Percentiles rank a stretch among this genome's conserved stretches.
Evolutionary conservation across 805 yeast species (phyloP).

Genomic region (Saccharomycopsis fibuligera): DNA sequence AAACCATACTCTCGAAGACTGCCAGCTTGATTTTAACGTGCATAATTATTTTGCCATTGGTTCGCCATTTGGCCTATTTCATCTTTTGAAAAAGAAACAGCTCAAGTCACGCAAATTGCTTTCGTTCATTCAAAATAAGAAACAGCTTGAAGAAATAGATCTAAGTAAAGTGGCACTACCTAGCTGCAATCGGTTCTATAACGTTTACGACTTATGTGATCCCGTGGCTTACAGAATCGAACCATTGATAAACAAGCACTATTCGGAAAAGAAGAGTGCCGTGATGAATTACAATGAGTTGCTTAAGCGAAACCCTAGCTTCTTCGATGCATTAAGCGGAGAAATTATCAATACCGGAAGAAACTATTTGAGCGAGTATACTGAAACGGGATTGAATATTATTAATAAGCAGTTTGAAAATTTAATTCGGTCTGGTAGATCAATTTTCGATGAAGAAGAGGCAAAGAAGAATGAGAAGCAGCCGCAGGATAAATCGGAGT

Average conservation of each 20-base stretch:
- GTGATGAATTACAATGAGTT: slow-evolving; percentile 43
- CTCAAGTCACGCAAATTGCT: slow-evolving; percentile 38
- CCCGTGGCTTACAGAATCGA: slow-evolving; percentile 88
- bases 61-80: slow-evolving; percentile 85
- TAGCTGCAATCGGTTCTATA: slow-evolving; percentile 61
- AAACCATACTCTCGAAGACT: slow-evolving; percentile 2
- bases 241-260: slow-evolving; percentile 57
- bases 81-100: slow-evolving; percentile 58
- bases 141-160: slow-evolving; percentile 19
- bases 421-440: background rate
- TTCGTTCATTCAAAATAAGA: slow-evolving; percentile 9
- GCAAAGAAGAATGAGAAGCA: background rate
- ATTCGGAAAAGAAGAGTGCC: slow-evolving; percentile 47
- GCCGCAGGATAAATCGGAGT: no score
- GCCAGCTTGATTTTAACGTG: slow-evolving; percentile 59
- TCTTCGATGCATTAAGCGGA: background rate
- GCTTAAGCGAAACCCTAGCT: background rate
- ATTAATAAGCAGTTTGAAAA: slow-evolving; percentile 13
- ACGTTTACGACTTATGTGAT: slow-evolving; percentile 85
- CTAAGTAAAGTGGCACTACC: slow-evolving; percentile 36
- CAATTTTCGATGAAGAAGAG: slow-evolving; percentile 1
- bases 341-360: slow-evolving; percentile 1
- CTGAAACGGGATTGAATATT: slow-evolving; percentile 6
- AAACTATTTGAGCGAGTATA: slow-evolving; percentile 3
- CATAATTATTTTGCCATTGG: slow-evolving; percentile 77